phyloP scores from a whole-genome alignment of 345 rosid species.

The Salix viminalis region DNA sequence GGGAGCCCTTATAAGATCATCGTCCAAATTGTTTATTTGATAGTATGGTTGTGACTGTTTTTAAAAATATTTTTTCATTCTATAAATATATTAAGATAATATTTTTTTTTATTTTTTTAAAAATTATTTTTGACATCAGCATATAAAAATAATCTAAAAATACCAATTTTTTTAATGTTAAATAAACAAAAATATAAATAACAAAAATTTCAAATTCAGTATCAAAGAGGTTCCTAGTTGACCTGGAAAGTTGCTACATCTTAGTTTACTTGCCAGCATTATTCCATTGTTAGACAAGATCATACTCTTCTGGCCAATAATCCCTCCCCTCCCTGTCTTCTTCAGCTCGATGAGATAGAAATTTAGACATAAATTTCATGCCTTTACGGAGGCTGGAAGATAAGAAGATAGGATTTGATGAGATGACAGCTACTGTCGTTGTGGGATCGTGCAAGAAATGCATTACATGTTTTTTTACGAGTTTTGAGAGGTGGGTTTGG shows the following conservation, averaged over 20 bases:
- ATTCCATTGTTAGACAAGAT: background rate
- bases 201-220: no score
- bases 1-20: background rate
- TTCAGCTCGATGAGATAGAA: background rate
- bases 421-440: background rate
- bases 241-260: background rate
- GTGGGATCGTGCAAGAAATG: background rate
- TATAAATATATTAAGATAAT: no score
- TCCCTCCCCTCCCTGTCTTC: no score
- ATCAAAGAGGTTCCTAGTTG: background rate
- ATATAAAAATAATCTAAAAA: no score
- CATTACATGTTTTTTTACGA: background rate
- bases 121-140: no score
- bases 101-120: no score
- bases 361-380: background rate
- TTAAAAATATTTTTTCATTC: no score
- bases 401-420: background rate
- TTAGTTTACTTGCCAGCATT: background rate
- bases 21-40: background rate
- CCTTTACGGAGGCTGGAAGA: background rate
- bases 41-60: no score
- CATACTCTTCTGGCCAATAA: background rate
- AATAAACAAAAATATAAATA: no score
- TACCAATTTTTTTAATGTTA: no score
- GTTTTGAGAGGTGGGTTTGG: slow-evolving; percentile 20